A percentile compares a stretch with the other conserved stretches of the same genome.
Conservation (phyloP, 2,329 filamentous ascomycete species). For the Aspergillus clavatus region DNA sequence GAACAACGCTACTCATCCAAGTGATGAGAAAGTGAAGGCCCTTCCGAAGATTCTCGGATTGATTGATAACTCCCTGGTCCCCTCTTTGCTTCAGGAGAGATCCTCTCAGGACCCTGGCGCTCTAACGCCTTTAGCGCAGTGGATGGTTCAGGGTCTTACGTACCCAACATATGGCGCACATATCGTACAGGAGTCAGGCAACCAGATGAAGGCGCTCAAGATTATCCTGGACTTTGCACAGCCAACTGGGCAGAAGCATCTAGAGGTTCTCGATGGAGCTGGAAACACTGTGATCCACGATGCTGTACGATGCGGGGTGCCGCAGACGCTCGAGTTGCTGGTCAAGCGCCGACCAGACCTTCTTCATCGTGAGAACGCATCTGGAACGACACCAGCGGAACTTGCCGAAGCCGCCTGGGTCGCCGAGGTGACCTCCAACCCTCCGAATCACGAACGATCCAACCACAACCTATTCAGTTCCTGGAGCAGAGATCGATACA, state of each 20-base stretch:
- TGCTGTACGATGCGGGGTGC: constrained; percentile 43
- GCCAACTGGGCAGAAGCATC: constrained; percentile 44
- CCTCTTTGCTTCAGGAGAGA: constrained; percentile 29
- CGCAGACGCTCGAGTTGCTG: constrained; percentile 50
- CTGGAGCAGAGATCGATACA: background rate
- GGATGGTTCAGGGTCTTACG: constrained; percentile 38
- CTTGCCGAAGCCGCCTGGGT: constrained; percentile 28
- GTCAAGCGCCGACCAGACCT: constrained; percentile 56
- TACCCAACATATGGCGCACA: constrained; percentile 1
- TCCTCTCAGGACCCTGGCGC: constrained; percentile 23
- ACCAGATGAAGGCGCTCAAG: constrained; percentile 42
- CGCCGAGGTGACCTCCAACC: constrained; percentile 14
- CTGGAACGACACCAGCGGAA: constrained; percentile 68
- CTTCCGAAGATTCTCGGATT: constrained; percentile 60
- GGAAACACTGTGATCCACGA: constrained; percentile 44
- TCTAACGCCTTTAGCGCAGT: constrained; percentile 53
- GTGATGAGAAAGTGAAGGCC: constrained; percentile 30
- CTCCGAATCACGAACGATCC: constrained; percentile 6
- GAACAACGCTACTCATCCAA: constrained; percentile 23
- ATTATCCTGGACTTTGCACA: constrained; percentile 53
- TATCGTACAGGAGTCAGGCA: constrained; percentile 14
- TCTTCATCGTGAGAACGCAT: constrained; percentile 67
- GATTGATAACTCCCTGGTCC: constrained; percentile 48
- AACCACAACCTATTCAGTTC: background rate
- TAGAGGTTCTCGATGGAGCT: constrained; percentile 41